Percentiles rank a stretch among this genome's conserved stretches.
Conservation (phyloP, 371 early-diverging fungal genomes). For the Nematocida sp. region DNA sequence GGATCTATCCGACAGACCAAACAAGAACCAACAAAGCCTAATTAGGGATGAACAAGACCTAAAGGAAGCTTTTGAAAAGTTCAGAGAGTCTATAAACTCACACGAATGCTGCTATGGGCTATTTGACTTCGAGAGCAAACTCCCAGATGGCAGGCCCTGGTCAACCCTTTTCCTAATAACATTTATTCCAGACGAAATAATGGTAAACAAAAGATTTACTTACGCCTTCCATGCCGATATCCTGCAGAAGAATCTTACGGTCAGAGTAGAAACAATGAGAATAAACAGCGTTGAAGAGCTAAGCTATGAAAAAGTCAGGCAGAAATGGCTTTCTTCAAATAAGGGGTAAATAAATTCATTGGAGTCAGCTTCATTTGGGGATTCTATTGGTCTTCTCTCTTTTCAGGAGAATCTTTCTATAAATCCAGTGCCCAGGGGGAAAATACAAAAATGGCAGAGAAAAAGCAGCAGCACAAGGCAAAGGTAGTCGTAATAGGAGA, state of each 20-base stretch:
- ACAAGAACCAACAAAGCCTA: constrained; percentile 8
- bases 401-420: background rate
- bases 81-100: constrained; percentile 36
- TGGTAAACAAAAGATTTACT: constrained; percentile 50
- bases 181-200: constrained; percentile 54
- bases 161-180: constrained; percentile 57
- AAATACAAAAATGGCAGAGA: constrained; percentile 22
- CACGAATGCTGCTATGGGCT: constrained; percentile 54
- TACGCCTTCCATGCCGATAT: constrained; percentile 48
- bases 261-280: constrained; percentile 23
- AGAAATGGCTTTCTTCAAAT: constrained; percentile 11
- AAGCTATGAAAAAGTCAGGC: constrained; percentile 35
- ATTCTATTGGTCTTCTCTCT: background rate
- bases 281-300: constrained; percentile 40
- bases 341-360: constrained; percentile 15
- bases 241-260: constrained; percentile 12
- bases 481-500: constrained; percentile 66
- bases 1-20: constrained; percentile 24
- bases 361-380: background rate
- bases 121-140: constrained; percentile 60
- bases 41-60: constrained; percentile 49
- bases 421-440: background rate
- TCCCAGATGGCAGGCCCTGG: constrained; percentile 45
- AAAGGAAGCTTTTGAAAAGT: constrained; percentile 43
- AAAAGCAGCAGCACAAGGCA: constrained; percentile 47